Evolutionary conservation across 768 basidiomycete genomes (phyloP), one percentile per base, ranked within the genome.

Genomic region (Leccinum disarticulatum): DNA sequence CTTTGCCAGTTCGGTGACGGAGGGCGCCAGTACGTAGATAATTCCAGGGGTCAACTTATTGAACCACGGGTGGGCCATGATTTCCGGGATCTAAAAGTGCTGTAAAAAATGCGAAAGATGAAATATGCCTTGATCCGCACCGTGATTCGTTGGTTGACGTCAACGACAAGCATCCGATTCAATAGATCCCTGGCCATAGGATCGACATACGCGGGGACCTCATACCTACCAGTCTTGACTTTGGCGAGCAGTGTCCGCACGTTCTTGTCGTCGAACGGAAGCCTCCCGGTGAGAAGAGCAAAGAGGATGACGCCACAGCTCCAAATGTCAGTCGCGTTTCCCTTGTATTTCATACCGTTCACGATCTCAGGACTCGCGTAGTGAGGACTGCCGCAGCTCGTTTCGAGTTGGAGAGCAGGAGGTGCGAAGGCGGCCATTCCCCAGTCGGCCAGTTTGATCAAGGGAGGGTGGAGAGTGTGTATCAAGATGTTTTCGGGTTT

Each of bases 361-460:
- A 98, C 93, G 69, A 98, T 95, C 77, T 98, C 95, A 2, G 96
- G 96, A 68, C 90, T 92, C 5, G 95, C 96, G 63, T 98, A 98
- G 74, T 98, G 95, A 61, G 96, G 96, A 62, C 90, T 93, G 7
- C 96, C 96, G 70, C 96, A 98, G 68, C 91, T 93, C 1, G 96
- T 98, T 76, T 96, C 93, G 28, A 97, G 83, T 64, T 95, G 83
- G 47, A 88, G 81, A 43, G 87, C 83, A 41, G 90, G 91, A 43
- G 90, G 89, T 59, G 94, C 92, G 69, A 97, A 92, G 10, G 95
- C 92, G 27, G 96, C 95, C 96, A 98, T 97, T 22, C 96, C 96
- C 86, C 96, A 98, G 75, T 98, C 96, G 25, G 94, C 95, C 47
- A 98, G 91, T 80, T 98, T 98, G 79, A 98, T 83, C 68, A 93